These are phyloP conservation scores for Ganoderma sinense DNA, from an alignment of 1,284 basidiomycete species.

Conservation along the genomic window DNA sequence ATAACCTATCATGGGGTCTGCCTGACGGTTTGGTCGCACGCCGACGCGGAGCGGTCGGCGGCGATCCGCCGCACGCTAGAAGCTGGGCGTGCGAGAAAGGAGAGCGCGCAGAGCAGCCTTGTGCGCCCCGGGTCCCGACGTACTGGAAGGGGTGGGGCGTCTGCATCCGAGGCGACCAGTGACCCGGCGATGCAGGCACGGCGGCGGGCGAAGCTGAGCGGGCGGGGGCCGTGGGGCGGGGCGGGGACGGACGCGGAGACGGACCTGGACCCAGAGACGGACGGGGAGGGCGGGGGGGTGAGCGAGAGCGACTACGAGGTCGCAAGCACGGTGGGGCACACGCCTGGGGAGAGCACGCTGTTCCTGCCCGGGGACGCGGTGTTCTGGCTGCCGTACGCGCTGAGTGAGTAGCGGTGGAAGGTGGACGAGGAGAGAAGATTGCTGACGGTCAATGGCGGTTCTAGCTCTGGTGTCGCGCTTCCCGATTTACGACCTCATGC, in stretches of 20 bases:
- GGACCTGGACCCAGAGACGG: constrained; percentile 77
- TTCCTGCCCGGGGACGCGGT: constrained; percentile 89
- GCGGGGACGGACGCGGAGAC: constrained; percentile 59
- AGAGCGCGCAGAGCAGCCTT: constrained; percentile 71
- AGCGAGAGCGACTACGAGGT: constrained; percentile 87
- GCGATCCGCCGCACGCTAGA: constrained; percentile 86
- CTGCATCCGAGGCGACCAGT: constrained; percentile 47
- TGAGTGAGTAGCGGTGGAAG: constrained; percentile 65
- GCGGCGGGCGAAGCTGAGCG: constrained; percentile 59
- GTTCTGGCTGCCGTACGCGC: constrained; percentile 92
- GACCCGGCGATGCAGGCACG: constrained; percentile 66
- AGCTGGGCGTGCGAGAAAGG: constrained; percentile 77
- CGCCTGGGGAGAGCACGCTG: constrained; percentile 84
- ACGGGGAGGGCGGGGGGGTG: constrained; percentile 62
- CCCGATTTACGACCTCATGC: constrained; percentile 93
- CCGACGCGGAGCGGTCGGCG: constrained; percentile 83
- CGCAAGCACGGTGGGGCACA: constrained; percentile 77
- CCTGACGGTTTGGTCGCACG: constrained; percentile 93
- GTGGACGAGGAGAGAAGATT: neutral
- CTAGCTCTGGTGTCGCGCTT: constrained; percentile 87
- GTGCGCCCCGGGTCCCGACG: constrained; percentile 60
- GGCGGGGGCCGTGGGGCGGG: constrained; percentile 71
- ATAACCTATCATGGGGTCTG: constrained; percentile 90
- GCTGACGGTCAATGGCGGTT: constrained; percentile 9
- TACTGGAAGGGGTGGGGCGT: constrained; percentile 53